Evolutionary conservation across 495 filamentous ascomycete species (phyloP).

Genomic region (Cairneyella variabilis): DNA sequence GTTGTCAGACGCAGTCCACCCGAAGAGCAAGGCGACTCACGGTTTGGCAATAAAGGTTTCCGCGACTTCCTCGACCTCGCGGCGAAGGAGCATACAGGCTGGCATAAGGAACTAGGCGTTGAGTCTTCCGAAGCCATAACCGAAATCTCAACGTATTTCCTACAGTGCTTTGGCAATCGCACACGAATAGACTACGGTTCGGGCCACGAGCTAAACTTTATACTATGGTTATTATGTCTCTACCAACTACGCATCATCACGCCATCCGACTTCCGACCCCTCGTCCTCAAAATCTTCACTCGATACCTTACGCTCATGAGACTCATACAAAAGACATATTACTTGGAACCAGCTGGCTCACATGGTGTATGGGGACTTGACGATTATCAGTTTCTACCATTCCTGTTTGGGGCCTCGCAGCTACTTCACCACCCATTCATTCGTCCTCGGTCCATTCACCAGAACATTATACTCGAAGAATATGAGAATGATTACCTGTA

Average conservation of each 20-base stretch:
- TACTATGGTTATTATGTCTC: conserved; percentile 89
- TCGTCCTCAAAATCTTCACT: conserved; percentile 75
- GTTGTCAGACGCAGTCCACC: conserved; percentile 67
- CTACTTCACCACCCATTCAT: conserved; percentile 83
- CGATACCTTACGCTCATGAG: conserved; percentile 81
- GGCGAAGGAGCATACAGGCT: conserved; percentile 42
- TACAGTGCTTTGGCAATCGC: conserved; percentile 78
- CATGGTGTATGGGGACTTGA: conserved; percentile 98
- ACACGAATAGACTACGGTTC: conserved; percentile 95
- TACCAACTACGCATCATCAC: conserved; percentile 70
- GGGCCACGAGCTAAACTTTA: conserved; percentile 94
- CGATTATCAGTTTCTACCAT: conserved; percentile 96
- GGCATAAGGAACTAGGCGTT: conserved; percentile 56
- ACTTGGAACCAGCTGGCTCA: conserved; percentile 90
- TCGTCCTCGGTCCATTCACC: conserved; percentile 83
- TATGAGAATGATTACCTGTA: conserved; percentile 81
- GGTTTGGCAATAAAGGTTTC: conserved; percentile 94
- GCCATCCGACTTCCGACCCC: conserved; percentile 57
- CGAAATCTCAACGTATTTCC: conserved; percentile 77
- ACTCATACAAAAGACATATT: conserved; percentile 80
- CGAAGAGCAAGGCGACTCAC: conserved; percentile 76
- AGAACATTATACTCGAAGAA: conserved; percentile 79
- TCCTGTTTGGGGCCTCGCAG: conserved; percentile 89
- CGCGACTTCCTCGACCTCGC: conserved; percentile 75
- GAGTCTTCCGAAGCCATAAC: conserved; percentile 50